phyloP scores from a whole-genome alignment of 106 monocot species.

The Acanthochlamys bracteata region DNA sequence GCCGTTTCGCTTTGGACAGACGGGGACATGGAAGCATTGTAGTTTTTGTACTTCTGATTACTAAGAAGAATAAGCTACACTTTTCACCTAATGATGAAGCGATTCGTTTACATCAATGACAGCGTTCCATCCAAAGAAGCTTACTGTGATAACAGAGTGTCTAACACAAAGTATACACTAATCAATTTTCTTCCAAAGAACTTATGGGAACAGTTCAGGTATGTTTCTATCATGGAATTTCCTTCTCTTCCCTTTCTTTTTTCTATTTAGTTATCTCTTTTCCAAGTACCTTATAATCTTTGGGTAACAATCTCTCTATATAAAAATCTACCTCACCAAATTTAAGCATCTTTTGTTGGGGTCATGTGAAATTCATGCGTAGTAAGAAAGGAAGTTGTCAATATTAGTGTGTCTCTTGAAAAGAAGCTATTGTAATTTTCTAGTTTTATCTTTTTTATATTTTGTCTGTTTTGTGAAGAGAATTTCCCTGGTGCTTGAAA shows the following conservation, averaged over 20 bases:
- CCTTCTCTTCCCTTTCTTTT: not conserved
- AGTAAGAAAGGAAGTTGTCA: not conserved
- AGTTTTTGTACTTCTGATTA: too few species aligned
- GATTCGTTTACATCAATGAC: conserved; percentile 80
- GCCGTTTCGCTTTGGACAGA: too few species aligned
- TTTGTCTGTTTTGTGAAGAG: too few species aligned
- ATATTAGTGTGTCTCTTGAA: not conserved
- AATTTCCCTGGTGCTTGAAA: too few species aligned
- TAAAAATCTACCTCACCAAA: not conserved
- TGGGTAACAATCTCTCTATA: not conserved
- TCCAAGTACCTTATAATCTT: not conserved
- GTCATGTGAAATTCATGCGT: not conserved
- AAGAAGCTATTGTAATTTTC: too few species aligned
- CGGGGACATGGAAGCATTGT: too few species aligned
- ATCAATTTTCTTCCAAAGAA: conserved; percentile 94
- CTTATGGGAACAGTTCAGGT: conserved; percentile 99
- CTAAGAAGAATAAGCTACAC: too few species aligned
- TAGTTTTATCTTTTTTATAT: too few species aligned
- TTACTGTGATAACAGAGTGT: conserved; percentile 79
- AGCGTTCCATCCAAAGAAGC: conserved; percentile 28
- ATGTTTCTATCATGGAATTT: not conserved
- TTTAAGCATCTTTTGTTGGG: too few species aligned
- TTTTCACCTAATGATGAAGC: conserved; percentile 47
- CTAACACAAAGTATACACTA: conserved; percentile 86
- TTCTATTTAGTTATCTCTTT: not conserved